Evolutionary conservation across 106 monocot genomes (phyloP).

Genomic region (Dactylorhiza incarnata): DNA sequence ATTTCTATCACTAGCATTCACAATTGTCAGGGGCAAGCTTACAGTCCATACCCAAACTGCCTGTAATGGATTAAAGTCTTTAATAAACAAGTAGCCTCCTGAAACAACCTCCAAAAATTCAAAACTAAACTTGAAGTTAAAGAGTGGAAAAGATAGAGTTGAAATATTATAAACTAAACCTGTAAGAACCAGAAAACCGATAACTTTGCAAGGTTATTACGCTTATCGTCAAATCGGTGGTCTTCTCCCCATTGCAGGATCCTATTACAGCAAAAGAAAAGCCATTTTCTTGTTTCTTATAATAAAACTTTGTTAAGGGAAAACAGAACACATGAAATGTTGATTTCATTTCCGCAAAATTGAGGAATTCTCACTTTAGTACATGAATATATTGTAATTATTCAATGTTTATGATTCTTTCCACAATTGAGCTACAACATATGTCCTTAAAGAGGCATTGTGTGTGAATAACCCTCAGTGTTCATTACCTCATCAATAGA

Average conservation of each 20-base stretch:
- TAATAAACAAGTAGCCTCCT: not conserved
- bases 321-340: not conserved
- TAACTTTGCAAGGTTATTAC: conserved; percentile 63
- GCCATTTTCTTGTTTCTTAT: not conserved
- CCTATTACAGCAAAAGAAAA: conserved; percentile 23
- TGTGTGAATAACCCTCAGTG: no score
- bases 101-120: not conserved
- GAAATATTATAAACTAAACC: conserved; percentile 26
- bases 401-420: no score
- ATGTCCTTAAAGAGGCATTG: no score
- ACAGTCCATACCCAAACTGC: conserved; percentile 99
- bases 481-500: conserved; percentile 66
- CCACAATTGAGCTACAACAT: no score
- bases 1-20: conserved; percentile 74
- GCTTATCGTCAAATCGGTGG: conserved; percentile 83
- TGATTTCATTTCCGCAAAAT: no score
- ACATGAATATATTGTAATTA: no score
- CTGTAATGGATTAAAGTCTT: not conserved
- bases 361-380: no score
- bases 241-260: conserved; percentile 97
- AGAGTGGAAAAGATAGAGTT: not conserved
- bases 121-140: not conserved
- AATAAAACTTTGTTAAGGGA: not conserved
- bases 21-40: conserved; percentile 88
- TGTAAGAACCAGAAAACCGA: conserved; percentile 87